Evolutionary conservation across 2,329 filamentous ascomycete genomes (phyloP).

Genomic region (Botrytis aclada): DNA sequence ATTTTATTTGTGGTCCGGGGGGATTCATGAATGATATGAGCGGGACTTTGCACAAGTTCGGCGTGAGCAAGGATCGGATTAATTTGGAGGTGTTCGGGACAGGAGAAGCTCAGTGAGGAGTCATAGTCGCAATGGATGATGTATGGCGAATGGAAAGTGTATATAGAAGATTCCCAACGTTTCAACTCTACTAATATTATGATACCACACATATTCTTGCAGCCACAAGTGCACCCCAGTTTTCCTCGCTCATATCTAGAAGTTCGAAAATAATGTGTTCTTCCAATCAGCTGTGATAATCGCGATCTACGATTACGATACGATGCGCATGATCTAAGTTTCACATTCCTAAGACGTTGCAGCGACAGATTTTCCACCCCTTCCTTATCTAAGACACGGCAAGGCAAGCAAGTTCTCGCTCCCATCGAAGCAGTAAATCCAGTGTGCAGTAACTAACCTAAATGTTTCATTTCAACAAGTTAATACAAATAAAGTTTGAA

Average conservation of each 20-base stretch:
- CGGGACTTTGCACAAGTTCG: not conserved
- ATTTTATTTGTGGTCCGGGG: slow-evolving; percentile 16
- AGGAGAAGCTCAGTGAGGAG: not conserved
- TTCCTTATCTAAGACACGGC: not conserved
- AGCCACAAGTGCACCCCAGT: too few relatives aligned
- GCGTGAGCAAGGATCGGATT: not conserved
- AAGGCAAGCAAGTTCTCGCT: not conserved
- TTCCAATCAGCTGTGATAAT: not conserved
- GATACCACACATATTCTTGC: not conserved
- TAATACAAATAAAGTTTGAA: too few relatives aligned
- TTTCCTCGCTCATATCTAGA: not conserved
- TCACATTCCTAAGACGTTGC: fast-evolving
- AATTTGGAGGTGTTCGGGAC: slow-evolving; percentile 15
- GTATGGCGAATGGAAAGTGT: not conserved
- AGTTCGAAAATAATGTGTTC: not conserved
- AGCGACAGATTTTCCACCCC: too few relatives aligned
- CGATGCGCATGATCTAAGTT: not conserved
- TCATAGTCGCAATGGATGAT: too few relatives aligned
- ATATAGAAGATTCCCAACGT: not conserved
- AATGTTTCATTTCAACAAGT: too few relatives aligned
- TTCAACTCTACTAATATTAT: not conserved
- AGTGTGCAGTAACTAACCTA: too few relatives aligned
- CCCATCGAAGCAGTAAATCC: not conserved
- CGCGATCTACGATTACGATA: too few relatives aligned
- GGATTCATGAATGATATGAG: slow-evolving; percentile 13